phyloP scores from a whole-genome alignment of 2,329 filamentous ascomycete species.

The Orbilia blumenaviensis region DNA sequence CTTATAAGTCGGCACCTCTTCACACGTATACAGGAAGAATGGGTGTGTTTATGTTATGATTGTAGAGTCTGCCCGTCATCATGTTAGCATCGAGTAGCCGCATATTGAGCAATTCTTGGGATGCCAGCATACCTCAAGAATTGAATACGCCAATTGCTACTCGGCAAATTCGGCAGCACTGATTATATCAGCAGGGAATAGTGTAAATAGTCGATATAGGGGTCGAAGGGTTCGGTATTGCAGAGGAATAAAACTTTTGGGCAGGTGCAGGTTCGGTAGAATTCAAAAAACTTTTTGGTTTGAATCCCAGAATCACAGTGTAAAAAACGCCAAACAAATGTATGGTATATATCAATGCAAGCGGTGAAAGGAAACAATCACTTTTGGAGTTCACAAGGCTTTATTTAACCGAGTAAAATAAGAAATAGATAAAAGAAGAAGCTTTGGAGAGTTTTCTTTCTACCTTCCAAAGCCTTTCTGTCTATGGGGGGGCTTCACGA shows the following conservation, averaged over 20 bases:
- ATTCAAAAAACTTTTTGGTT: conserved; percentile 42
- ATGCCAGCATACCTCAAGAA: conserved; percentile 54
- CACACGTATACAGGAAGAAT: conserved; percentile 14
- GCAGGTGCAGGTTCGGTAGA: conserved; percentile 1
- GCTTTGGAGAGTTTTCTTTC: neutral
- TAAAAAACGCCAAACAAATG: conserved; percentile 48
- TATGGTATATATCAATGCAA: conserved; percentile 42
- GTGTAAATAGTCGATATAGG: conserved; percentile 6
- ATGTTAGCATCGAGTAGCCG: conserved; percentile 54
- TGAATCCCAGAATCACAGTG: conserved; percentile 28
- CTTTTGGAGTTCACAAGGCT: conserved; percentile 43
- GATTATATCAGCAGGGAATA: conserved; percentile 20
- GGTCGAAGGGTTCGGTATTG: neutral
- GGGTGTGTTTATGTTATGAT: neutral
- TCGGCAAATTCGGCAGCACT: conserved; percentile 31
- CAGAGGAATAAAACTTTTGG: conserved; percentile 19
- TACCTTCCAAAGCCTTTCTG: conserved; percentile 5
- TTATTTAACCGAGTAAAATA: conserved; percentile 26
- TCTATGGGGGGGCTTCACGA: conserved; percentile 14
- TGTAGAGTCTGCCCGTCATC: conserved; percentile 38
- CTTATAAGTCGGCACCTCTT: conserved; percentile 25
- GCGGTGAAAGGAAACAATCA: conserved; percentile 16
- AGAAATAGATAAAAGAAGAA: neutral
- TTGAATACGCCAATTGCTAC: conserved; percentile 48
- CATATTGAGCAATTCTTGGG: conserved; percentile 52